phyloP scores from a whole-genome alignment of 352 stramenopile genomes.

The Phytophthora syringae region DNA sequence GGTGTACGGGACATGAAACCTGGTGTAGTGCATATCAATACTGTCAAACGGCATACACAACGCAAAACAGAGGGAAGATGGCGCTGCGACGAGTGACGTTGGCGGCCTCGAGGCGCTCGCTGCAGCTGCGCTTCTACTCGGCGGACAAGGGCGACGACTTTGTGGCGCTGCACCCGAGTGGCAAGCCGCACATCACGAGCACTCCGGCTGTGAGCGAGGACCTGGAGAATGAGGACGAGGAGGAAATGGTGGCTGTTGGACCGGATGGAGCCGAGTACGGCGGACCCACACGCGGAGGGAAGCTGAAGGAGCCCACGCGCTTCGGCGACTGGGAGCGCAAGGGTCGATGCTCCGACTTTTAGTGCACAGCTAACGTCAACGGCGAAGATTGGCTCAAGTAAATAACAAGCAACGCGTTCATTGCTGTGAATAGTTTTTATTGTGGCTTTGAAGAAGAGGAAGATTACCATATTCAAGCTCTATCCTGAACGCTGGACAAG shows the following conservation, averaged over 20 bases:
- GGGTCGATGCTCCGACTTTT: conserved; percentile 97
- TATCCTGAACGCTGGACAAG: too few relatives aligned
- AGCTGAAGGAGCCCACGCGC: conserved; percentile 95
- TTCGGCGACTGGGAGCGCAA: conserved; percentile 99
- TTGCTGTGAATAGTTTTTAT: too few relatives aligned
- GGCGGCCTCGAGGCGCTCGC: conserved; percentile 2
- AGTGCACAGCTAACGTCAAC: too few relatives aligned
- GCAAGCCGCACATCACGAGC: conserved; percentile 30
- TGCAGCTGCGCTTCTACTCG: conserved; percentile 38
- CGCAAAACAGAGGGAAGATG: too few relatives aligned
- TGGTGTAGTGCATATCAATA: background rate
- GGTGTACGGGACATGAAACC: background rate
- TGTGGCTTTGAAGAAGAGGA: too few relatives aligned
- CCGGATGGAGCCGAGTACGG: conserved; percentile 93
- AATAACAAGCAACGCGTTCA: too few relatives aligned
- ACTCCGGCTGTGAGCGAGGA: conserved; percentile 21
- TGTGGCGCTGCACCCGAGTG: conserved; percentile 37
- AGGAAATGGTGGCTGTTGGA: conserved; percentile 94
- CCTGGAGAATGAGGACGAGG: conserved; percentile 85
- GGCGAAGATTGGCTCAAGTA: too few relatives aligned
- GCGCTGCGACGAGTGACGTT: conserved; percentile 22
- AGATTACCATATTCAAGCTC: too few relatives aligned
- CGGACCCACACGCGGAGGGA: conserved; percentile 92
- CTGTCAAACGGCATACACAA: background rate
- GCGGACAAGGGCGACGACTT: conserved; percentile 41